Percentiles rank a stretch among this genome's conserved stretches.
These are phyloP conservation scores for Fusarium nygamai DNA, from an alignment of 2,329 filamentous ascomycete species.

Conservation along the genomic window DNA sequence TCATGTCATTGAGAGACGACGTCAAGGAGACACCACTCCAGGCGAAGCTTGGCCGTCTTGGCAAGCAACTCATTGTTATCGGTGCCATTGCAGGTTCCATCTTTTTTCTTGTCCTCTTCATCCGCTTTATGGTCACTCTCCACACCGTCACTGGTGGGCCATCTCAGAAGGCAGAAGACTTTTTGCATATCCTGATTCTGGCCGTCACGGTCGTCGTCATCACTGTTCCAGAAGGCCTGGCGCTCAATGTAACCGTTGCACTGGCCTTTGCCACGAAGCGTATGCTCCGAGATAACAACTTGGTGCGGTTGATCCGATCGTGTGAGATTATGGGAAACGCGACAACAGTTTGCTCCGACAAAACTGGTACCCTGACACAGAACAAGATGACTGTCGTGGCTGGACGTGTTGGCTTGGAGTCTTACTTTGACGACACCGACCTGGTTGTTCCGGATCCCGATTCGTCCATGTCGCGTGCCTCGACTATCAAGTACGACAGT, in stretches of 20 bases:
- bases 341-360: constrained; percentile 72
- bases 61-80: constrained; percentile 73
- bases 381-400: constrained; percentile 71
- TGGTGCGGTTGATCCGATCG: constrained; percentile 67
- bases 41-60: constrained; percentile 78
- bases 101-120: constrained; percentile 55
- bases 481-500: constrained; percentile 40
- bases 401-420: constrained; percentile 60
- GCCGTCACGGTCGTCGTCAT: constrained; percentile 69
- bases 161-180: constrained; percentile 64
- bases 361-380: constrained; percentile 72
- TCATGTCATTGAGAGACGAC: constrained; percentile 81
- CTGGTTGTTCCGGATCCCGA: constrained; percentile 28
- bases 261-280: constrained; percentile 70
- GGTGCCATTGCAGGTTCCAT: constrained; percentile 53
- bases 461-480: constrained; percentile 33
- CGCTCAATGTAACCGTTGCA: constrained; percentile 69
- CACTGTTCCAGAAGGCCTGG: constrained; percentile 68
- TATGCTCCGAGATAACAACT: constrained; percentile 71
- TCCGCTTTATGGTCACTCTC: constrained; percentile 51
- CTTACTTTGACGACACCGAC: constrained; percentile 51
- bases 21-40: constrained; percentile 82
- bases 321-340: constrained; percentile 74
- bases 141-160: constrained; percentile 51
- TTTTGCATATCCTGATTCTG: constrained; percentile 67